Evolutionary conservation across 495 filamentous ascomycete species (phyloP).

Genomic region (Xylaria palmicola): DNA sequence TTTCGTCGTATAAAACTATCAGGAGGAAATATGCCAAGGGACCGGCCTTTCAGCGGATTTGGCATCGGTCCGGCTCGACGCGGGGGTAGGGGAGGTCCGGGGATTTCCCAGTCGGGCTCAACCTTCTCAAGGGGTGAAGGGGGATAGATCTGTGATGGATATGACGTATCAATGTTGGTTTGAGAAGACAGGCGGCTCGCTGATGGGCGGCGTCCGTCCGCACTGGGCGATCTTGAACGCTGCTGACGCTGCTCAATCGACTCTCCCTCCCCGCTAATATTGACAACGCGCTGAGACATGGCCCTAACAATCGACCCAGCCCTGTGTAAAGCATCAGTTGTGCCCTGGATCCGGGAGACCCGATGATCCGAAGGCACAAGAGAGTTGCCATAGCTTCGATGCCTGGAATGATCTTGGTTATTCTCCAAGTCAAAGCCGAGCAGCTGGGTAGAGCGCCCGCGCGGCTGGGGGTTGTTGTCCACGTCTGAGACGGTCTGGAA

Average conservation of each 20-base stretch:
- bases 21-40: constrained; percentile 79
- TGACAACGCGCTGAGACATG: constrained; percentile 97
- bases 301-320: constrained; percentile 92
- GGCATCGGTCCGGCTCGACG: constrained; percentile 47
- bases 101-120: constrained; percentile 36
- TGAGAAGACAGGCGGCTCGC: constrained; percentile 39
- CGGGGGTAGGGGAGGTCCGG: constrained; percentile 25
- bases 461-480: constrained; percentile 39
- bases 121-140: constrained; percentile 45
- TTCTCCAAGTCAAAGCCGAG: constrained; percentile 54
- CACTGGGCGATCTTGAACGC: constrained; percentile 53
- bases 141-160: constrained; percentile 44
- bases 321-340: constrained; percentile 65
- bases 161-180: constrained; percentile 54
- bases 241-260: constrained; percentile 74
- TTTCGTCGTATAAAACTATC: constrained; percentile 70
- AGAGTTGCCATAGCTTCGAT: constrained; percentile 48
- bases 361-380: constrained; percentile 44
- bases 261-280: constrained; percentile 82
- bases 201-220: constrained; percentile 33
- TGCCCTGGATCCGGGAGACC: constrained; percentile 57
- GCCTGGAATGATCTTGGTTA: constrained; percentile 39
- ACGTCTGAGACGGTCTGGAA: constrained; percentile 59
- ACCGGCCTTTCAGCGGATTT: constrained; percentile 86
- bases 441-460: constrained; percentile 42